Evolutionary conservation across 768 basidiomycete species (phyloP).

Genomic region (Auricularia cornea): DNA sequence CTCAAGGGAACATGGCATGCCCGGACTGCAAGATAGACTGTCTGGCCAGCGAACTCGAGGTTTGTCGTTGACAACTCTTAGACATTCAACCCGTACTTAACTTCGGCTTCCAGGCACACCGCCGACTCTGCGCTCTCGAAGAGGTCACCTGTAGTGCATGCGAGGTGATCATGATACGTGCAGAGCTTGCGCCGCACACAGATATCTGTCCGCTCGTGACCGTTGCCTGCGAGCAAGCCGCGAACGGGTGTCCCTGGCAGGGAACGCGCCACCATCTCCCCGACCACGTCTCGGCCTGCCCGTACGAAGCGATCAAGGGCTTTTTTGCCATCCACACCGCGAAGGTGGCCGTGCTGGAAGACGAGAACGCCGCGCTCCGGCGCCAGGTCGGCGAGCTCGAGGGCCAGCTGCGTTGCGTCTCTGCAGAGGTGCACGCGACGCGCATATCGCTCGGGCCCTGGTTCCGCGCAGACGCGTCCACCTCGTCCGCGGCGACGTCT

Average conservation of each 20-base stretch:
- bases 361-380: conserved; percentile 60
- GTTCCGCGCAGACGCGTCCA: conserved; percentile 33
- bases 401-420: conserved; percentile 39
- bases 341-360: conserved; percentile 33
- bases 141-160: conserved; percentile 35
- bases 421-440: conserved; percentile 48
- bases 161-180: conserved; percentile 25
- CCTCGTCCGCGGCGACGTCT: neutral
- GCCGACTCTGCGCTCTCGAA: conserved; percentile 29
- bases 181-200: conserved; percentile 27
- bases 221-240: conserved; percentile 37
- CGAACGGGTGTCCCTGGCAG: conserved; percentile 46
- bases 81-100: too few relatives aligned
- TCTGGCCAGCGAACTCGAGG: neutral
- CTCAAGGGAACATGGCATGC: conserved; percentile 8
- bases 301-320: conserved; percentile 54
- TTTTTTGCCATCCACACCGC: conserved; percentile 40
- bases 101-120: conserved; percentile 37
- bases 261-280: conserved; percentile 33
- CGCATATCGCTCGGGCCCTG: conserved; percentile 60
- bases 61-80: neutral
- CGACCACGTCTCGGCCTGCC: conserved; percentile 36
- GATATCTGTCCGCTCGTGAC: conserved; percentile 30
- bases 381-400: conserved; percentile 53
- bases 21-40: conserved; percentile 8